phyloP scores from a whole-genome alignment of 768 basidiomycete species.

The Ephemerocybe angulata region DNA sequence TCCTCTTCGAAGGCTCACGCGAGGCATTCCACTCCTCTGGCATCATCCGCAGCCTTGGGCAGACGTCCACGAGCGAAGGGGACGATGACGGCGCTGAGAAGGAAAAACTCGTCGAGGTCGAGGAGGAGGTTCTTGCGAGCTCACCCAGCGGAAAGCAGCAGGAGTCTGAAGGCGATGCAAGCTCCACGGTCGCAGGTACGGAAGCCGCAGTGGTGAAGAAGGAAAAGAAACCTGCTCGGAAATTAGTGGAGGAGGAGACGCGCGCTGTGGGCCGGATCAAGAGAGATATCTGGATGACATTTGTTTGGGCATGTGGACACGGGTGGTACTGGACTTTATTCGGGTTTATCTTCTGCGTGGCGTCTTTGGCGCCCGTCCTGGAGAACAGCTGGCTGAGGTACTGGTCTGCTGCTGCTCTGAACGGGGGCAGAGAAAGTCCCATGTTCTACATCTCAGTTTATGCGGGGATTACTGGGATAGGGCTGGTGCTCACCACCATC shows the following conservation, averaged over 20 bases:
- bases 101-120: conserved; percentile 41
- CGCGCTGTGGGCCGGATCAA: conserved; percentile 72
- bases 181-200: conserved; percentile 39
- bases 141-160: conserved; percentile 40
- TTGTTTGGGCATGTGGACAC: conserved; percentile 38
- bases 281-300: conserved; percentile 56
- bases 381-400: conserved; percentile 71
- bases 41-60: conserved; percentile 58
- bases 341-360: conserved; percentile 46
- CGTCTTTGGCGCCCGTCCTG: conserved; percentile 59
- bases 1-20: conserved; percentile 66
- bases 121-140: conserved; percentile 18
- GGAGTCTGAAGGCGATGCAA: conserved; percentile 40
- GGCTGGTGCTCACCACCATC: conserved; percentile 49
- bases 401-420: conserved; percentile 54
- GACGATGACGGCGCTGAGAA: conserved; percentile 52
- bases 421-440: conserved; percentile 41
- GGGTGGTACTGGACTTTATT: conserved; percentile 60
- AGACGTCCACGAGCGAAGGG: conserved; percentile 44
- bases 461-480: conserved; percentile 44
- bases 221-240: conserved; percentile 53
- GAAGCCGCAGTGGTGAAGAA: no score
- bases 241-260: conserved; percentile 81
- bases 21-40: conserved; percentile 65
- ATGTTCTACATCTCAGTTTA: conserved; percentile 70